Conservation (phyloP, 2,329 filamentous ascomycete genomes). For the Phialocephala subalpina region DNA sequence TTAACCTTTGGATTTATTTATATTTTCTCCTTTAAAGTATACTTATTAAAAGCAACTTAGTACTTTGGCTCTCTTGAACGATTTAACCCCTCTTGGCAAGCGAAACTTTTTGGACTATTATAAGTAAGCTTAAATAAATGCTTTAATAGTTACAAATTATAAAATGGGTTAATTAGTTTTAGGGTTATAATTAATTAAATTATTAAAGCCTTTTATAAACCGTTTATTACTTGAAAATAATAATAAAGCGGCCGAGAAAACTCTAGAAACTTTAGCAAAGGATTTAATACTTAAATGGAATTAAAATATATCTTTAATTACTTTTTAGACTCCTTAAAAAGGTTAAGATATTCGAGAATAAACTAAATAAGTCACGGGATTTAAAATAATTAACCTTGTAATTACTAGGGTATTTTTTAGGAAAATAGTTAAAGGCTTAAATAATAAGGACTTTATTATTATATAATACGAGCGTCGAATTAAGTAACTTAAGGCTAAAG, state of each 20-base stretch:
- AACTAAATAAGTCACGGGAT: background rate
- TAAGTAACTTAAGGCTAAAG: too few species aligned
- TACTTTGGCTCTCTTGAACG: background rate
- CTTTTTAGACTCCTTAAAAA: too few species aligned
- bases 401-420: too few species aligned
- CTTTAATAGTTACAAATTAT: slow-evolving; percentile 3
- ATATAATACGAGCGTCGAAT: too few species aligned
- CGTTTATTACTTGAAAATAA: background rate
- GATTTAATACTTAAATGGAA: too few species aligned
- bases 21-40: slow-evolving; percentile 5
- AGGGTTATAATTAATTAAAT: slow-evolving; percentile 3
- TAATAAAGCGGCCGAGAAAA: too few species aligned
- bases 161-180: background rate
- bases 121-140: slow-evolving; percentile 7
- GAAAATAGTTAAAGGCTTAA: too few species aligned
- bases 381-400: background rate
- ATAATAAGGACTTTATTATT: too few species aligned
- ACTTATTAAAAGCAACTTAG: slow-evolving; percentile 8
- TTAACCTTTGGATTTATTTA: too few species aligned
- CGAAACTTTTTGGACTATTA: too few species aligned
- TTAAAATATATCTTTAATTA: too few species aligned
- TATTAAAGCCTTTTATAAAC: background rate
- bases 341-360: background rate
- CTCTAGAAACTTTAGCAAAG: too few species aligned
- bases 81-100: slow-evolving; percentile 3